These are phyloP conservation scores for Crithidia sp. DNA, from an alignment of 208 protist genomes.

Conservation along the genomic window DNA sequence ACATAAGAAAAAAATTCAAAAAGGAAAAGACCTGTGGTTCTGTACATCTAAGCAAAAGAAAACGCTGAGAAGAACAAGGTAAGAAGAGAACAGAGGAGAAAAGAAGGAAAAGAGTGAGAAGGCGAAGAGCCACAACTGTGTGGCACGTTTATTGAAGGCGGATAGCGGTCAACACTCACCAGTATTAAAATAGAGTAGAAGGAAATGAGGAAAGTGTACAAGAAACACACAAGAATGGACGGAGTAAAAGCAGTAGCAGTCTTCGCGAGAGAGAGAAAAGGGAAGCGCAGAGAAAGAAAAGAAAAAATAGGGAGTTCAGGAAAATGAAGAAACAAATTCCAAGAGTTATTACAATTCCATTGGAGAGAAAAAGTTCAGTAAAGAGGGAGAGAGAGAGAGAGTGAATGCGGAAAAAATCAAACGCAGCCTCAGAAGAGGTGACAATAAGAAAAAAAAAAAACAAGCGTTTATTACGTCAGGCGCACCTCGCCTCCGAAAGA, in stretches of 20 bases:
- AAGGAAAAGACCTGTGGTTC: no score
- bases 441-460: background rate
- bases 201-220: background rate
- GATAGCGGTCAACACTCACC: background rate
- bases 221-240: background rate
- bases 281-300: background rate
- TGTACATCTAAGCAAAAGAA: background rate
- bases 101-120: background rate
- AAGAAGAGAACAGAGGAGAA: background rate
- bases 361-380: background rate
- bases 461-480: slow-evolving; percentile 1
- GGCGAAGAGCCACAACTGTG: no score
- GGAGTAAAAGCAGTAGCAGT: no score
- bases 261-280: background rate
- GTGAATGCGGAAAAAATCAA: background rate
- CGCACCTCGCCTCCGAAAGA: slow-evolving; percentile 16
- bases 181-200: background rate
- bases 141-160: background rate
- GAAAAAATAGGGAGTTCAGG: background rate
- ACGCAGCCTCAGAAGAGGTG: background rate
- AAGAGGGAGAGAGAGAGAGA: background rate
- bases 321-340: background rate
- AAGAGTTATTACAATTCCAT: background rate
- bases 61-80: background rate
- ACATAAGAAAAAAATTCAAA: background rate